These are phyloP conservation scores for Amylostereum chailletii DNA, from an alignment of 1,284 basidiomycete species.

Conservation along the genomic window DNA sequence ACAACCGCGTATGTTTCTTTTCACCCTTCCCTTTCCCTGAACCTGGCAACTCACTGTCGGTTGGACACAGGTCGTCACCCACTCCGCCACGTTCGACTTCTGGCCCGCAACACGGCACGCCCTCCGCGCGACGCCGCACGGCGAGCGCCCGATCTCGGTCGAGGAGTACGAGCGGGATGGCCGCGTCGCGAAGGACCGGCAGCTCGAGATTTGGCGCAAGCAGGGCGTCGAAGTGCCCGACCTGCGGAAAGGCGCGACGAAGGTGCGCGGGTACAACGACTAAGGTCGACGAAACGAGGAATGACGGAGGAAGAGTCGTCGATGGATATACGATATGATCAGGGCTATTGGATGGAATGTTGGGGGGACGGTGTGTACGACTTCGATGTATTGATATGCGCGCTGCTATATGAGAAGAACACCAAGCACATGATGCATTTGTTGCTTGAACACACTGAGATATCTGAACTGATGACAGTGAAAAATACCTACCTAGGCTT, in stretches of 20 bases:
- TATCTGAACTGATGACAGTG: no score
- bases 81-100: conserved; percentile 73
- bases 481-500: no score
- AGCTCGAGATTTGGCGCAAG: conserved; percentile 56
- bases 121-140: conserved; percentile 75
- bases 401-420: no score
- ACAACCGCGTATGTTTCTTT: conserved; percentile 47
- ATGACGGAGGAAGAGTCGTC: no score
- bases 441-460: no score
- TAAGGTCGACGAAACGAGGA: conserved; percentile 17
- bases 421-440: no score
- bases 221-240: conserved; percentile 39
- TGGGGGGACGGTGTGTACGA: no score
- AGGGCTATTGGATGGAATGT: no score
- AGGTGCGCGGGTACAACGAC: conserved; percentile 54
- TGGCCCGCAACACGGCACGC: conserved; percentile 71
- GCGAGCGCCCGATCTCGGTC: conserved; percentile 70
- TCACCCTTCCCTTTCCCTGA: neutral
- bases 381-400: no score
- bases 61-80: conserved; percentile 48
- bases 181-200: conserved; percentile 57
- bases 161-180: conserved; percentile 61
- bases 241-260: conserved; percentile 20
- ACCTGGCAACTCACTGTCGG: neutral
- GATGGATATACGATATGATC: no score